Evolutionary conservation across 129 eudicot species (phyloP).

Genomic region (Lonicera japonica): DNA sequence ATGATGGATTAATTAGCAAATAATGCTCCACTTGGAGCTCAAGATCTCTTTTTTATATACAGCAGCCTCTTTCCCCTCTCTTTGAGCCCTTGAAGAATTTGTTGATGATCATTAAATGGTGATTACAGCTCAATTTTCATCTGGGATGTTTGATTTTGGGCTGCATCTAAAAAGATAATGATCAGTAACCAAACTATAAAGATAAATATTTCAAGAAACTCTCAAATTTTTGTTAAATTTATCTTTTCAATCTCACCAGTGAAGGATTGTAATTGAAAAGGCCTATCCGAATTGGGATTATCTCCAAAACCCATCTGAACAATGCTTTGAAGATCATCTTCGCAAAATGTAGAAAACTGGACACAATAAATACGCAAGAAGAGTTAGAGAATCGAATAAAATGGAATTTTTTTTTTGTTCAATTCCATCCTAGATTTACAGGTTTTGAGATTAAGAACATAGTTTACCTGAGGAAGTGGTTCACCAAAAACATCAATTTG

Average conservation of each 20-base stretch:
- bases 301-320: constrained; percentile 73
- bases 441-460: background rate
- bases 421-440: no score
- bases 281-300: constrained; percentile 18
- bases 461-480: constrained; percentile 50
- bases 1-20: constrained; percentile 26
- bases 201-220: background rate
- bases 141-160: constrained; percentile 37
- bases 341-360: constrained; percentile 59
- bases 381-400: background rate
- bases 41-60: constrained; percentile 43
- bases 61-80: constrained; percentile 21
- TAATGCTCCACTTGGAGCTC: constrained; percentile 16
- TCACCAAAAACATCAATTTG: constrained; percentile 50
- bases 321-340: constrained; percentile 83
- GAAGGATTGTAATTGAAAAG: constrained; percentile 20
- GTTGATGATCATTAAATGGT: constrained; percentile 7
- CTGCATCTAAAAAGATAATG: constrained; percentile 23
- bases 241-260: constrained; percentile 20
- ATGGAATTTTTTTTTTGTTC: no score
- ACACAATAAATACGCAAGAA: background rate
- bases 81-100: constrained; percentile 2
- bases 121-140: constrained; percentile 70
- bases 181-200: background rate
- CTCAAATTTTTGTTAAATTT: background rate